Base-by-base conservation (phyloP, 306 rosid genomes). In the Pterocarpus macrocarpus region DNA sequence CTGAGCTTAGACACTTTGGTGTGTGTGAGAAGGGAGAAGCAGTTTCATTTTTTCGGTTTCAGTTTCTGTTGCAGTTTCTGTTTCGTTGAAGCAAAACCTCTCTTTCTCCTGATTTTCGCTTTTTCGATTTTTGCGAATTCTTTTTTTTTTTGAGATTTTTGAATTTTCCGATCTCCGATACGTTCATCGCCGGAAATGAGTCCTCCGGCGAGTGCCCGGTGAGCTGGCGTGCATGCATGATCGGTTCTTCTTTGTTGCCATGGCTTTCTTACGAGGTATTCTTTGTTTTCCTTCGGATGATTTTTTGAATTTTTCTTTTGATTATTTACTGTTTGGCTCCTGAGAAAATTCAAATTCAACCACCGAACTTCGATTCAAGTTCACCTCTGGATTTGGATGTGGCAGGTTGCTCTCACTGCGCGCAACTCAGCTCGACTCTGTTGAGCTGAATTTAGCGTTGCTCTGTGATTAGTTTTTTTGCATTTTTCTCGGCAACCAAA, bases 401-500 rank as follows among this genome's bases (percentile, higher is more conserved):
- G 56, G 50, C 79, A 71, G 79, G 84, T 71, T 71, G 64, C 72
- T 61, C 41, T 79, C 52, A 35, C 53, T 44, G 17, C 78, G 63
- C 73, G 2, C 77, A 59, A 77, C 64, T 69, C 43, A 59, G 78
- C 53, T 69, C 34, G 56, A 61, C 34, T 67, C 80, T 64, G 75
- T 81, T 73, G 62, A 73, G 75, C 35, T 81, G 68, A 73, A 53
- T 52, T 80, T 80, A 74, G 71, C 63, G 83, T 63, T 62, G 53
- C 41, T 68, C 81, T 65, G 61, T 62, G 65, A 57, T 56, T 82
- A 71, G 32, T 15, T n/a, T 4, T 55, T 41, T 16, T 15, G 13
- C 15, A 9, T 50, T 28, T 87, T 89, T 84, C 85, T 88, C 86
- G 85, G 94, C 83, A 86, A 85, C 86, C 91, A 82, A 89, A 88